Evolutionary conservation across 208 protist genomes (phyloP), one percentile per base, ranked within the genome.

Genomic region (Crithidia fasciculata): DNA sequence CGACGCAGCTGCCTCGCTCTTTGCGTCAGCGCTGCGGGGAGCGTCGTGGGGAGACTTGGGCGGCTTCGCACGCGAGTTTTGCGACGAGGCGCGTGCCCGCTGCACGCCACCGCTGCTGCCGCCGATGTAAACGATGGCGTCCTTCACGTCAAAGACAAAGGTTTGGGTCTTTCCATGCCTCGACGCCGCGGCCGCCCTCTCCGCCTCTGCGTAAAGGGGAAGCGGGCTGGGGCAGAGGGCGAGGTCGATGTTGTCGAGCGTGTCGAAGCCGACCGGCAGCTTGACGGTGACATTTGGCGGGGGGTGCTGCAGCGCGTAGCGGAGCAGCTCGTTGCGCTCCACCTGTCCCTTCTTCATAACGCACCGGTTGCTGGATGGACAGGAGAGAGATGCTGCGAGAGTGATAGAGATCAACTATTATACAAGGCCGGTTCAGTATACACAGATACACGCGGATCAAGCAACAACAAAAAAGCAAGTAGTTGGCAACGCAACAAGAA

Each of bases 301-400:
- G 2, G 83, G 85, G 58, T 91, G 84, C 41, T 60, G 68, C 57
- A 93, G 78, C 6, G 57, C 77, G 64, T 93, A 90, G 16, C 76
- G 70, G n/a, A 93, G 78, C 37, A 93, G 69, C 53, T 40, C 77
- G 47, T 93, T 74, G 13, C 83, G 80, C 71, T 91, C 84, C 15
- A 6, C 36, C 59, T 82, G 76, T 5, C 77, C 50, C 50, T 79
- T 72, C 43, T 82, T 57, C 69, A 84, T 79, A 10, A 15, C 12
- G 45, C 43, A 37, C 12, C 9, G 28, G 28, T 28, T 28, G 28
- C 28, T 1, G 28, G 28, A 28, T 28, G 28, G 28, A 1, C 28
- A 28, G 28, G 1, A 28, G 28, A 28, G 28, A 28, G 28, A 28
- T 28, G 28, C 28, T 1, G 28, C 28, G 28, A 28, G 28, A 28